phyloP scores from a whole-genome alignment of 2,329 filamentous ascomycete genomes.

The Stemphylium beticola region DNA sequence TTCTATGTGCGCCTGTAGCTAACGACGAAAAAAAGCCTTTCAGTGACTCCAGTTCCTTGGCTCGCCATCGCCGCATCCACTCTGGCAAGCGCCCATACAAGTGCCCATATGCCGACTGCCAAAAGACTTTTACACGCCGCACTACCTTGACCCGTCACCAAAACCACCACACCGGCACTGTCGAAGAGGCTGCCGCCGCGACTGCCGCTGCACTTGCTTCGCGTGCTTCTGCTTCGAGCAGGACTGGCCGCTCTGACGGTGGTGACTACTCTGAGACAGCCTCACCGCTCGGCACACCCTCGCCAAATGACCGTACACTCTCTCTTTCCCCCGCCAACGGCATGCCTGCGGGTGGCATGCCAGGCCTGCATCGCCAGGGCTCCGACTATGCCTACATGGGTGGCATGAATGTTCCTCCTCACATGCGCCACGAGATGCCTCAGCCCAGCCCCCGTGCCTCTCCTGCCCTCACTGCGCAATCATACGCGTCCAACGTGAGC shows the following conservation, averaged over 20 bases:
- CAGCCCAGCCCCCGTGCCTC: constrained; percentile 72
- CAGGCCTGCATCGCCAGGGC: constrained; percentile 69
- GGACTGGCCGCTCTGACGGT: constrained; percentile 70
- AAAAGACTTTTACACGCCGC: constrained; percentile 96
- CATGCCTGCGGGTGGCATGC: constrained; percentile 67
- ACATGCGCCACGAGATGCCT: constrained; percentile 77
- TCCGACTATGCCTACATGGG: constrained; percentile 79
- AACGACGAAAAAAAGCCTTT: constrained; percentile 72
- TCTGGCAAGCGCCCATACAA: constrained; percentile 96
- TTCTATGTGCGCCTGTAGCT: constrained; percentile 16
- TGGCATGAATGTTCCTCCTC: constrained; percentile 79
- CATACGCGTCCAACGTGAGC: constrained; percentile 62
- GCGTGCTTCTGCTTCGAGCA: constrained; percentile 53
- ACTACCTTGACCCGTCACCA: constrained; percentile 95
- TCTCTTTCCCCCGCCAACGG: constrained; percentile 82
- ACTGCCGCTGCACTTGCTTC: constrained; percentile 83
- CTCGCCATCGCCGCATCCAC: constrained; percentile 91
- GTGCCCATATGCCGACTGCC: constrained; percentile 95
- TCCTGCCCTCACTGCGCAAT: constrained; percentile 68
- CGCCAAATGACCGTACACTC: constrained; percentile 77
- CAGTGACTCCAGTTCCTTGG: constrained; percentile 92
- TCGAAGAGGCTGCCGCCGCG: constrained; percentile 89
- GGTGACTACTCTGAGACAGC: constrained; percentile 73
- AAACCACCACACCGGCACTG: constrained; percentile 92
- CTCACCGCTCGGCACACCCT: constrained; percentile 80